Percentiles rank a stretch among this genome's conserved stretches.
Evolutionary conservation across 306 rosid genomes (phyloP).

Genomic region (Cucurbita pepo): DNA sequence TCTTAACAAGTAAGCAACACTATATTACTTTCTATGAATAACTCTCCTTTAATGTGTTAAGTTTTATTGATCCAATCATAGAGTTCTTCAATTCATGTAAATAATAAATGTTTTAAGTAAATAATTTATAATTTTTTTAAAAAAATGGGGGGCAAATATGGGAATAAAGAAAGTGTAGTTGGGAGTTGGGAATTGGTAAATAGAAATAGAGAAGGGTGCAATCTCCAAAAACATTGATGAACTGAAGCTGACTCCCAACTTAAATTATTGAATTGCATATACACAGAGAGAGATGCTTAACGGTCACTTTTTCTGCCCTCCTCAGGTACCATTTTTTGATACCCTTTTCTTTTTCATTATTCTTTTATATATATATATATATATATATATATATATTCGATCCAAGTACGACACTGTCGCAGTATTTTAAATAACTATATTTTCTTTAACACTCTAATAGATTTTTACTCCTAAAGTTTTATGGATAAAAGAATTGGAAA

Average conservation of each 20-base stretch:
- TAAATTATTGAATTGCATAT: background rate
- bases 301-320: slow-evolving; percentile 15
- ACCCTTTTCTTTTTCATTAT: background rate
- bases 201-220: background rate
- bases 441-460: too few species aligned
- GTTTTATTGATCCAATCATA: background rate
- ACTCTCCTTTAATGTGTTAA: background rate
- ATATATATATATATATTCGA: too few species aligned
- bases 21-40: background rate
- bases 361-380: too few species aligned
- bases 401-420: too few species aligned
- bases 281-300: slow-evolving; percentile 15
- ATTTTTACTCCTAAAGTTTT: too few species aligned
- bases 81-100: background rate
- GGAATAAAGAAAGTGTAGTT: slow-evolving; percentile 17
- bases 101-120: background rate
- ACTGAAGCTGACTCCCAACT: background rate
- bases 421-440: too few species aligned
- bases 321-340: background rate
- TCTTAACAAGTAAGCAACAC: background rate
- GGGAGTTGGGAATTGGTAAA: background rate
- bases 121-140: background rate
- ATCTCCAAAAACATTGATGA: background rate
- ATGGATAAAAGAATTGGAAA: too few species aligned
- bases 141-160: background rate